Conservation (phyloP, 1,139 yeast species). For the Starmera stellimalicola region DNA sequence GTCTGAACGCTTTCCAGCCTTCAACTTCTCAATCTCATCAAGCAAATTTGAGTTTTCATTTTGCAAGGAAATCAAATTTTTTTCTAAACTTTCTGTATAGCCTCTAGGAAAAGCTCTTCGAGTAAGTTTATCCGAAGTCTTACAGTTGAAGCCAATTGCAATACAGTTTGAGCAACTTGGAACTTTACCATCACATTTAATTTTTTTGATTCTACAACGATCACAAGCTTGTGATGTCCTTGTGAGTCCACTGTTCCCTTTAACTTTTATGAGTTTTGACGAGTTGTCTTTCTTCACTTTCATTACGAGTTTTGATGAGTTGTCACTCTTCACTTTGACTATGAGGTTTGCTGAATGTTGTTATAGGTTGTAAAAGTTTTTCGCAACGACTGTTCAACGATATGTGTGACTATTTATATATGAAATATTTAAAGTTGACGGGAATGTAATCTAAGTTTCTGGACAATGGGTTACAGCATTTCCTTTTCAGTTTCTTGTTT, state of each 20-base stretch:
- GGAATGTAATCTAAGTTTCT: no score
- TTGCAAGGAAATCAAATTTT: constrained; percentile 49
- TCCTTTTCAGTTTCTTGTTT: no score
- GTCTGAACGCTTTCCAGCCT: no score
- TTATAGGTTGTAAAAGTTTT: not conserved
- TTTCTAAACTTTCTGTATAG: constrained; percentile 65
- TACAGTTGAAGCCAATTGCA: constrained; percentile 56
- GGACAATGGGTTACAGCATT: no score
- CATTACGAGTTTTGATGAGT: constrained; percentile 14
- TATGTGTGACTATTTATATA: no score
- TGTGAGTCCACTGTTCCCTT: constrained; percentile 15
- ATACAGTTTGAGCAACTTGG: constrained; percentile 60
- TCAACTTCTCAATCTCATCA: constrained; percentile 2
- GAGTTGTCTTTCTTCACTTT: not conserved
- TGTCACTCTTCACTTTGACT: constrained; percentile 3
- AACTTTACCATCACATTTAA: constrained; percentile 63
- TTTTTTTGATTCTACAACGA: constrained; percentile 66
- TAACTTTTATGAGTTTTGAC: constrained; percentile 15
- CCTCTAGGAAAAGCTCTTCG: constrained; percentile 71
- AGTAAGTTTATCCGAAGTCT: constrained; percentile 62
- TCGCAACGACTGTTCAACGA: no score
- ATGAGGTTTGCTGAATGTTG: constrained; percentile 14
- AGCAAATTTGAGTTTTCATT: constrained; percentile 35
- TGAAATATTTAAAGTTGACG: no score
- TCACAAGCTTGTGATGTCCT: constrained; percentile 75